A percentile compares a stretch with the other conserved stretches of the same genome.
Conservation (phyloP, 441 rosid genomes). For the Aquilaria agallochum region DNA sequence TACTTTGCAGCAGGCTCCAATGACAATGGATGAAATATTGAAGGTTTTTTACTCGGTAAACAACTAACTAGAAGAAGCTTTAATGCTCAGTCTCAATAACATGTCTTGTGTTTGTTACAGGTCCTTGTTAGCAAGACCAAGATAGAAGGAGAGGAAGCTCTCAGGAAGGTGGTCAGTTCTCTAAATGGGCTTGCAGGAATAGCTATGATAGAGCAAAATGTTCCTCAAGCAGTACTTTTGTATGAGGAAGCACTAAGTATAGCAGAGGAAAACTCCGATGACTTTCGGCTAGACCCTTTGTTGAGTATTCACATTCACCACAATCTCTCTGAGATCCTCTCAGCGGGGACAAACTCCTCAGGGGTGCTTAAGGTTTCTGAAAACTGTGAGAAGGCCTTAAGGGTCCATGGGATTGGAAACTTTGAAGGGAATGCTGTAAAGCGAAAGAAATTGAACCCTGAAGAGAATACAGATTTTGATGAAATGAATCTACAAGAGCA, state of each 20-base stretch:
- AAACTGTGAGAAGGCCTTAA: conserved; percentile 33
- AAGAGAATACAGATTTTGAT: conserved; percentile 23
- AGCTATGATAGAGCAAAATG: conserved; percentile 69
- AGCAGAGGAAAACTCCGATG: conserved; percentile 67
- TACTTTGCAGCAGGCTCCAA: conserved; percentile 89
- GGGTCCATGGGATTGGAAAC: conserved; percentile 28
- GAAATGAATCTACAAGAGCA: conserved; percentile 21
- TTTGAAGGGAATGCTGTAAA: conserved; percentile 37
- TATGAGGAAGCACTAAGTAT: conserved; percentile 81
- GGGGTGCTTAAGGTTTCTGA: conserved; percentile 25
- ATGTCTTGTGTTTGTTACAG: conserved; percentile 31
- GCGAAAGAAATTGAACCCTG: conserved; percentile 39
- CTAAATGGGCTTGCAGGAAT: conserved; percentile 96
- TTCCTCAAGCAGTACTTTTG: conserved; percentile 60
- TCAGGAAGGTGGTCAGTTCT: conserved; percentile 82
- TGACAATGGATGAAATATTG: conserved; percentile 95
- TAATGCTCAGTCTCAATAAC: conserved; percentile 22
- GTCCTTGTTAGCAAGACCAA: conserved; percentile 94
- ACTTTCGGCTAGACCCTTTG: conserved; percentile 89
- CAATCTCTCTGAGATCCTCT: conserved; percentile 80
- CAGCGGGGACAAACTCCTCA: conserved; percentile 29
- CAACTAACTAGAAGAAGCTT: conserved; percentile 9
- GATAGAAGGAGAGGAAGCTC: conserved; percentile 93
- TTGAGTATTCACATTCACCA: conserved; percentile 93
- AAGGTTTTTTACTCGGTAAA: conserved; percentile 42